Base-by-base conservation (phyloP, 805 yeast species). In the Candida sanyiensis region DNA sequence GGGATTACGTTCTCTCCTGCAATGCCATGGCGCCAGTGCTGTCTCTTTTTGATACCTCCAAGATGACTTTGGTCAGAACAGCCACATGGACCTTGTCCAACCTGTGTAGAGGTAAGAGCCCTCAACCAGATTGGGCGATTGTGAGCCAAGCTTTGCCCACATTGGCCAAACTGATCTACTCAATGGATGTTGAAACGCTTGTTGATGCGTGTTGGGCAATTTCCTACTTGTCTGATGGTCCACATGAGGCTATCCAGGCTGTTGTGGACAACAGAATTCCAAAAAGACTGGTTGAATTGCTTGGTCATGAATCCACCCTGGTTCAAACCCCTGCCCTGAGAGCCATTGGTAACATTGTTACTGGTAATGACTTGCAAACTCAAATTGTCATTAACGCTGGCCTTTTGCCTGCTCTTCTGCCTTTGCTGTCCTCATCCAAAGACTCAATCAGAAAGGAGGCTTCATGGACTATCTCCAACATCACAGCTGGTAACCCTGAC, bases 201-300 rank as follows among this genome's bases (percentile, higher is more conserved):
- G 86, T 88, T 47, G 98, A 93, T 63, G 96, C 98, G 28, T 87
- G 97, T 67, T 93, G 98, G 98, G 97, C 97, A 11, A 88, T 93
- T 39, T 86, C 96, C 1, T 93, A 93, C 61, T 66, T 93, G 42
- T 80, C 93, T 38, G 98, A 93, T 63, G 98, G 98, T 23, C 77
- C 95, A 23, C 70, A 84, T 48, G 89, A 84, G 55, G 89, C 95
- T 28, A 93, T 93, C 54, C 96, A 90, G 69, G 95, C 96, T 7
- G 97, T 93, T 37, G 83, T 93, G 46, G 97, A 93, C 61, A 95
- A 90, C 21, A 82, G 97, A 59, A 88, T 93, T 49, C 97, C 97
- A 44, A 80, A 84, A 54, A 79, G 97, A 59, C 72, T 93, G 40
- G 97, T 93, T 26, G 97, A 93, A 64, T 72, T 93, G 55, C 72